Evolutionary conservation across 2,329 filamentous ascomycete species (phyloP).

Genomic region (Exophiala mesophila): DNA sequence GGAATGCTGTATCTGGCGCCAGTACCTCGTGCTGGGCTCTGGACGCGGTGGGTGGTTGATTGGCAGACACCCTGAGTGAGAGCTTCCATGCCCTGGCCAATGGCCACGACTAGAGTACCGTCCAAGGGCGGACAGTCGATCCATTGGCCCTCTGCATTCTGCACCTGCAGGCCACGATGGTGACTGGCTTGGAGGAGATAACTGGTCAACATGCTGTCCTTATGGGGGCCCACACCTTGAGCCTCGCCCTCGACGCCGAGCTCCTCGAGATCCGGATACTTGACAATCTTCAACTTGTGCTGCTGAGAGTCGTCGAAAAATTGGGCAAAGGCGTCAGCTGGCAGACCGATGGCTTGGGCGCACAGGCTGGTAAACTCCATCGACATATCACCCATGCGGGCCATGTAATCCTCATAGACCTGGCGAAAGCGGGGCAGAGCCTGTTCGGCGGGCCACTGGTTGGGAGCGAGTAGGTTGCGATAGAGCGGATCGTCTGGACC

Average conservation of each 20-base stretch:
- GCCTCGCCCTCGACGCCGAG: slow-evolving; percentile 47
- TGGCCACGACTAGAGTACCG: slow-evolving; percentile 78
- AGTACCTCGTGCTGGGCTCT: slow-evolving; percentile 64
- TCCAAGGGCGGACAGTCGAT: slow-evolving; percentile 72
- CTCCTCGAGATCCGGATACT: slow-evolving; percentile 70
- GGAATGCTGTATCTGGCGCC: slow-evolving; percentile 75
- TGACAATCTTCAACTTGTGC: slow-evolving; percentile 86
- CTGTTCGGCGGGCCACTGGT: slow-evolving; percentile 68
- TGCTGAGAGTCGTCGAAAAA: slow-evolving; percentile 71
- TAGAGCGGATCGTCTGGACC: slow-evolving; percentile 60
- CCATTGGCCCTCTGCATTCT: slow-evolving; percentile 73
- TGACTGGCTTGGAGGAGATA: slow-evolving; percentile 74
- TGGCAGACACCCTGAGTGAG: slow-evolving; percentile 78
- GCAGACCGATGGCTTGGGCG: slow-evolving; percentile 74
- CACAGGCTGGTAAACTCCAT: slow-evolving; percentile 73
- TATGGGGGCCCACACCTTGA: slow-evolving; percentile 69
- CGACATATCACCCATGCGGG: slow-evolving; percentile 66
- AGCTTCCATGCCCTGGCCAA: slow-evolving; percentile 82
- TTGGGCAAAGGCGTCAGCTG: slow-evolving; percentile 63
- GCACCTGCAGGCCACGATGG: slow-evolving; percentile 76
- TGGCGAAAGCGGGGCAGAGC: slow-evolving; percentile 59
- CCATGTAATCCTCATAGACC: slow-evolving; percentile 70
- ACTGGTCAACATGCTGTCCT: slow-evolving; percentile 72
- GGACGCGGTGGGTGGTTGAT: slow-evolving; percentile 74
- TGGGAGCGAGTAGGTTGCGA: slow-evolving; percentile 69